Evolutionary conservation across 305 asterid species (phyloP), one percentile per base, ranked within the genome.

Genomic region (Stenogyne calaminthoides): DNA sequence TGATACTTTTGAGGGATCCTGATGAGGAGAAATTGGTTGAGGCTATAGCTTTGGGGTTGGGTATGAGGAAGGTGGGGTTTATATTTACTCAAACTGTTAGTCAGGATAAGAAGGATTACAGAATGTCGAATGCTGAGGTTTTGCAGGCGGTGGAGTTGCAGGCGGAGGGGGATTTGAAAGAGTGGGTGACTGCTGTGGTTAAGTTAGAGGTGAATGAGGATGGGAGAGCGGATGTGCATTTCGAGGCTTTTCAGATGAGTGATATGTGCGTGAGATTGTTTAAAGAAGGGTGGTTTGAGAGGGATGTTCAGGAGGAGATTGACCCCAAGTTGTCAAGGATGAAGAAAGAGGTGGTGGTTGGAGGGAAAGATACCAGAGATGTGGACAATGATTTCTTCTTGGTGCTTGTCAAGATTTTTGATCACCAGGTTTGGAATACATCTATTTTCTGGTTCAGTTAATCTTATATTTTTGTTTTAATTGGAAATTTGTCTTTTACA

Each of bases 171-270:
- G 97, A 85, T 67, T 84, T 93, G 82, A 89, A 91, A 76, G 98
- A 93, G 85, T 93, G 98, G 98, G 98, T 93, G 62, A 93, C 98
- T 9, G 97, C 96, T 9, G 73, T 91, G 52, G 97, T 93, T 78
- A 93, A 91, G 69, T 87, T 91, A 55, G 92, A 91, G 84, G 98
- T 92, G 78, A 94, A 83, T 61, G 97, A 93, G 74, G 95, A 89
- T 72, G 96, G 92, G 8, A 86, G 74, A 18, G 91, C 87, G 0
- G 91, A 91, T 52, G 98, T 91, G 78, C 98, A 93, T 74, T 93
- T 93, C 29, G 98, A 93, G 91, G 97, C 97, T 25, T 93, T 93
- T 78, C 98, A 93, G 87, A 89, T 91, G 91, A 93, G 92, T 73
- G 97, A 93, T 82, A 83, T 87, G 87, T 89, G 96, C 73, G 84